Evolutionary conservation across 140 eudicot species (phyloP), one percentile per base, ranked within the genome.

Genomic region (Erigeron philadelphicus): DNA sequence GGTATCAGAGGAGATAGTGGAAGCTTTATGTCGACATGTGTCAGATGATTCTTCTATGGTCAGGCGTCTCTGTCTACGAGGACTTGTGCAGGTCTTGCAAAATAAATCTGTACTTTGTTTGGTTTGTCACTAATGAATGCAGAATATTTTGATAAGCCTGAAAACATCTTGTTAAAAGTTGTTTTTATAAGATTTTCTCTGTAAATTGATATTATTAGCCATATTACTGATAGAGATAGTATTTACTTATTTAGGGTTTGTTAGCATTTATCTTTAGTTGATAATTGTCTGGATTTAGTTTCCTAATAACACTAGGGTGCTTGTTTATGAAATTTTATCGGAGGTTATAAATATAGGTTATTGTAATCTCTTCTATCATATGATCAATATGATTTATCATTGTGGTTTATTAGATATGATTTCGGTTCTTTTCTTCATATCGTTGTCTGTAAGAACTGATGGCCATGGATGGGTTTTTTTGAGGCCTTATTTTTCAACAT

Each of bases 21-120:
- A 94, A 82, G 95, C 89, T 46, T 64, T 94, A 49, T 89, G 97
- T 81, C 83, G 95, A 16, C 97, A 94, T 49, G 89, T 83, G 61
- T 89, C 97, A 40, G 99, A 94, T 79, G 99, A 87, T 44, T 94
- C 99, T 80, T 90, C 99, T 10, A 87, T 80, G 84, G 97, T 94
- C 75, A 89, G 97, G 71, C 91, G 99, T 69, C 91, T 94, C 58
- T 89, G 95, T 76, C 82, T 94, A 43, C 84, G 86, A 62, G 97
- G 95, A 75, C 93, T 94, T 60, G 99, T 87, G 62, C 97, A 93
- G 99, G 99, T 93, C 43, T 68, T 38, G 64, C 17, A 64, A 49
- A 0, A 64, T 64, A 46, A 47, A 70, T 4, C 17, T 50, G 8
- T 56, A 18, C 50, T n/a, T 23, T 63, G 16, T 18, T 64, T 64